Conservation (phyloP, 164 flowering plant genomes). For the Umbilicus rupestris region DNA sequence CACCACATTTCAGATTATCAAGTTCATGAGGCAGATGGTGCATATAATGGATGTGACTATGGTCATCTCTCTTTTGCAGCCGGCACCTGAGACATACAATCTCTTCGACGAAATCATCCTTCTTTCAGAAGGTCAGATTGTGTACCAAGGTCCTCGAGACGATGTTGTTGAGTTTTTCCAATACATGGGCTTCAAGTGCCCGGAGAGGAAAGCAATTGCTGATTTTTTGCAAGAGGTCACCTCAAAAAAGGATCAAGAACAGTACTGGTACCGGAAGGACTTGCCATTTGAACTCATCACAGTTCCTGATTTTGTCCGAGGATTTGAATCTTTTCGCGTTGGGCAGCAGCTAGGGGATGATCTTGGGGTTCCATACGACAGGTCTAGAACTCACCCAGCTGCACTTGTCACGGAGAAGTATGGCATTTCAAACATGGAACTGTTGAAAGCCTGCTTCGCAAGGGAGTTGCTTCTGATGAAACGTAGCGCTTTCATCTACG, state of each 20-base stretch:
- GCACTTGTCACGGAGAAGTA: constrained; percentile 40
- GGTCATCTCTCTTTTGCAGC: constrained; percentile 28
- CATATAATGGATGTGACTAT: constrained; percentile 17
- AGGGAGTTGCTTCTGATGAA: constrained; percentile 53
- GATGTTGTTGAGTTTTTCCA: constrained; percentile 9
- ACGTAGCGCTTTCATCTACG: constrained; percentile 42
- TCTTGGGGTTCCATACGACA: constrained; percentile 35
- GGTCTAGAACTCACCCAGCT: constrained; percentile 35
- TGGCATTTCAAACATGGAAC: constrained; percentile 41
- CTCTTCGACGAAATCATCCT: constrained; percentile 34
- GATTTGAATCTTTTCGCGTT: constrained; percentile 25
- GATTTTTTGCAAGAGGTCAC: constrained; percentile 36
- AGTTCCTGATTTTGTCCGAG: constrained; percentile 28
- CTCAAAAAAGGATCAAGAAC: constrained; percentile 53
- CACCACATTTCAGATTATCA: constrained; percentile 16
- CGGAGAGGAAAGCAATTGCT: constrained; percentile 12
- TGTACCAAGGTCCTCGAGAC: constrained; percentile 15
- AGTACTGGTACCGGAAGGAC: constrained; percentile 38
- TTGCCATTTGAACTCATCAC: constrained; percentile 30
- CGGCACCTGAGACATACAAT: constrained; percentile 35
- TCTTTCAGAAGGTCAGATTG: constrained; percentile 30
- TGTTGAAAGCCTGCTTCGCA: constrained; percentile 43
- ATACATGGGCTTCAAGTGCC: constrained; percentile 13
- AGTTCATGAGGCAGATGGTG: constrained; percentile 10
- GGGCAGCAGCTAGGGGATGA: constrained; percentile 33